phyloP scores from a whole-genome alignment of 495 filamentous ascomycete species.

The Peziza echinospora region DNA sequence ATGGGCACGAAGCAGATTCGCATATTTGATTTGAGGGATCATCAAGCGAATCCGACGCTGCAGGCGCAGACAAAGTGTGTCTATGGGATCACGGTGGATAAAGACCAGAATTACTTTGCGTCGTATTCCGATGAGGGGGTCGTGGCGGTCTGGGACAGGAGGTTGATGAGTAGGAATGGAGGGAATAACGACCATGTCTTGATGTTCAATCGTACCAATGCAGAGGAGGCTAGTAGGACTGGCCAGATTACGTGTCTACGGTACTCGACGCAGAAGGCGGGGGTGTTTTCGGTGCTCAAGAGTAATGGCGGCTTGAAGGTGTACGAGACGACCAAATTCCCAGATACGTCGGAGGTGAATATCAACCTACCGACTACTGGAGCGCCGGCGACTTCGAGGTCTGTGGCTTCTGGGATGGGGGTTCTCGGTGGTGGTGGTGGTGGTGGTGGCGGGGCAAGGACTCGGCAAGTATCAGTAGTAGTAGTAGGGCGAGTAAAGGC shows the following conservation, averaged over 20 bases:
- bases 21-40: constrained; percentile 81
- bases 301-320: constrained; percentile 12
- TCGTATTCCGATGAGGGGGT: constrained; percentile 42
- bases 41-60: constrained; percentile 31
- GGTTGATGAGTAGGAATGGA: constrained; percentile 24
- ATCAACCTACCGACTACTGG: neutral
- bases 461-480: constrained; percentile 7
- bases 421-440: constrained; percentile 14
- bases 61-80: constrained; percentile 63
- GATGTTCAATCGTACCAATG: constrained; percentile 6
- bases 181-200: constrained; percentile 8
- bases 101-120: constrained; percentile 85
- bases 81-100: constrained; percentile 78
- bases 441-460: constrained; percentile 11
- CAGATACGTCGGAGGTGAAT: constrained; percentile 9
- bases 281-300: constrained; percentile 15
- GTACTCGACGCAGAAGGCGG: constrained; percentile 12
- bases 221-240: constrained; percentile 6
- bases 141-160: constrained; percentile 76
- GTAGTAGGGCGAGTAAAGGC: constrained; percentile 4
- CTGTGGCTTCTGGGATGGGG: constrained; percentile 16
- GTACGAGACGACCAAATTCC: constrained; percentile 19
- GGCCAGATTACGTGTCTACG: constrained; percentile 7
- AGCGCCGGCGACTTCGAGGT: no score
- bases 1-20: constrained; percentile 68